Conservation (phyloP, 75 land plant genomes). For the Picea glauca region DNA sequence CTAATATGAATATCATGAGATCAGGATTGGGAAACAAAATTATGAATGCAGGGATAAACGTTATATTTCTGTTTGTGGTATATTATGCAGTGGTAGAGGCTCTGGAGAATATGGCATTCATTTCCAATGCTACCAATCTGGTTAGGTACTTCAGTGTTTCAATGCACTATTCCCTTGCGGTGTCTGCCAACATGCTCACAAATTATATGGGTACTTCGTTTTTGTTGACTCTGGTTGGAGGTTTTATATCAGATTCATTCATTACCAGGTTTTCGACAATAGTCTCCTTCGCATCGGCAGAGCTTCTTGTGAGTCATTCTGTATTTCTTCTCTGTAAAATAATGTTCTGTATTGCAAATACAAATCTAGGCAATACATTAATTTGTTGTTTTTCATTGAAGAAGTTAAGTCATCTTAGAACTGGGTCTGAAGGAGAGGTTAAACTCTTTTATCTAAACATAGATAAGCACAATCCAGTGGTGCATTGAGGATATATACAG, state of each 20-base stretch:
- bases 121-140: slow-evolving; percentile 75
- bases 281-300: slow-evolving; percentile 37
- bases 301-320: slow-evolving; percentile 39
- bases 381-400: background rate
- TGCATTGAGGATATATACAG: background rate
- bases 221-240: slow-evolving; percentile 66
- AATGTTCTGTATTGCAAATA: background rate
- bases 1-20: background rate
- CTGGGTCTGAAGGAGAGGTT: background rate
- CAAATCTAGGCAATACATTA: background rate
- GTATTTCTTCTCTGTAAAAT: background rate
- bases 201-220: slow-evolving; percentile 76
- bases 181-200: slow-evolving; percentile 52
- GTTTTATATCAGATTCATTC: slow-evolving; percentile 70
- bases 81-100: slow-evolving; percentile 48
- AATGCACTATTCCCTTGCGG: slow-evolving; percentile 55
- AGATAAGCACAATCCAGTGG: background rate
- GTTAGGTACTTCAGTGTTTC: slow-evolving; percentile 43
- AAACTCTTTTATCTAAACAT: too few species aligned
- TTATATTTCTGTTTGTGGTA: slow-evolving; percentile 1
- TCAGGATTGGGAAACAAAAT: background rate
- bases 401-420: background rate
- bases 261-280: slow-evolving; percentile 47
- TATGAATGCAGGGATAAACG: background rate
- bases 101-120: slow-evolving; percentile 65